Conservation (phyloP, 2,329 filamentous ascomycete genomes). For the Alternaria consortialis region DNA sequence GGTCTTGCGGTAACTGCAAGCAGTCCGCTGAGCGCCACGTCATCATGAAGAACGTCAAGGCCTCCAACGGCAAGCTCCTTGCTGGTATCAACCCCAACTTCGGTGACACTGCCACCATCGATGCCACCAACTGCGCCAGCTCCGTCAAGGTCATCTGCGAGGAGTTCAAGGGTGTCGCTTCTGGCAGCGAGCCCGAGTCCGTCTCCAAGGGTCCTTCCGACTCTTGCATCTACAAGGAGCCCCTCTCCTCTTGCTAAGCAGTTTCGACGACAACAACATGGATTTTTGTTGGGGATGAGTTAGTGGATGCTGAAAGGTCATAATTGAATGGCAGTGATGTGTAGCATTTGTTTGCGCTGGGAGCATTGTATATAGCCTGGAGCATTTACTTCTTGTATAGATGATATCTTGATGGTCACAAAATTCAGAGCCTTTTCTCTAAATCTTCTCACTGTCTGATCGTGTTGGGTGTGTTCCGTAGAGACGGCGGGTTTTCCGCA, state of each 20-base stretch:
- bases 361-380: slow-evolving; percentile 7
- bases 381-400: slow-evolving; percentile 16
- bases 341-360: slow-evolving; percentile 15
- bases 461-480: neutral
- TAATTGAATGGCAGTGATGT: neutral
- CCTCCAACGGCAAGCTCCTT: slow-evolving; percentile 54
- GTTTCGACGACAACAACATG: neutral
- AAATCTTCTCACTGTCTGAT: neutral
- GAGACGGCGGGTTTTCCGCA: no score
- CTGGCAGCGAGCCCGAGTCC: slow-evolving; percentile 40
- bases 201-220: slow-evolving; percentile 43
- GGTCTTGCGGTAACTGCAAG: slow-evolving; percentile 60
- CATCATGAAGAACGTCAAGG: slow-evolving; percentile 56
- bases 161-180: slow-evolving; percentile 45
- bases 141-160: slow-evolving; percentile 44
- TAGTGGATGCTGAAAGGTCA: neutral
- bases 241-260: slow-evolving; percentile 34
- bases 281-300: neutral
- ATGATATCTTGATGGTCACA: neutral
- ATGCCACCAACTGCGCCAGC: slow-evolving; percentile 43
- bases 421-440: neutral
- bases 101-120: slow-evolving; percentile 60
- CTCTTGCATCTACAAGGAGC: slow-evolving; percentile 31
- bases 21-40: slow-evolving; percentile 56
- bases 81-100: slow-evolving; percentile 63